Conservation (phyloP, 1,139 yeast species). For the Candida albicans region DNA sequence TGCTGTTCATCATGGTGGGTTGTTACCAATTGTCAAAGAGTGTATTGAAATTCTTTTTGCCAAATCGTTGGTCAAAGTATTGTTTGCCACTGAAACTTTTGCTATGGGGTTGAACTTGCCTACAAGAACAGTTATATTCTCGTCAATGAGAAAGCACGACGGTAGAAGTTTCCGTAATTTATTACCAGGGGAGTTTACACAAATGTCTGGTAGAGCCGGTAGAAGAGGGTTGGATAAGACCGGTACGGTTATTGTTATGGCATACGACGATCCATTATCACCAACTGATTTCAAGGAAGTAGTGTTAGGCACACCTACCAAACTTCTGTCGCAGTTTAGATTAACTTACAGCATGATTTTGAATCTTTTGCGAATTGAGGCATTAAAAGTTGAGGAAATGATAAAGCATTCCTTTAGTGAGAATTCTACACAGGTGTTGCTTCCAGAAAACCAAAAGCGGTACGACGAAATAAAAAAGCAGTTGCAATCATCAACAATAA, state of each 20-base stretch:
- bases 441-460: slow-evolving; percentile 81
- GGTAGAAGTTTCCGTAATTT: slow-evolving; percentile 80
- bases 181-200: slow-evolving; percentile 95
- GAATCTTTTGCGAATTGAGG: slow-evolving; percentile 88
- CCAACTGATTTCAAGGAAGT: slow-evolving; percentile 70
- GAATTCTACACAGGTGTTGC: slow-evolving; percentile 77
- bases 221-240: slow-evolving; percentile 92
- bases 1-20: slow-evolving; percentile 97
- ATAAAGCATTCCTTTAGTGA: slow-evolving; percentile 94
- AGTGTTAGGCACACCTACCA: slow-evolving; percentile 84
- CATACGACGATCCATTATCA: slow-evolving; percentile 69
- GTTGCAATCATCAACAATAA: slow-evolving; percentile 38
- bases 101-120: slow-evolving; percentile 98
- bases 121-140: slow-evolving; percentile 92
- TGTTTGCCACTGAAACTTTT: slow-evolving; percentile 97
- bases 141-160: slow-evolving; percentile 84
- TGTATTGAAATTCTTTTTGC: slow-evolving; percentile 91
- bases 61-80: slow-evolving; percentile 77
- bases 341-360: slow-evolving; percentile 94
- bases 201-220: slow-evolving; percentile 99
- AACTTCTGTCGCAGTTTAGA: slow-evolving; percentile 86
- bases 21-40: slow-evolving; percentile 92
- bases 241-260: slow-evolving; percentile 96
- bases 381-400: slow-evolving; percentile 94
- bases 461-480: slow-evolving; percentile 54